Evolutionary conservation across 805 yeast species (phyloP).

Genomic region (Diddensiella santjacobensis): DNA sequence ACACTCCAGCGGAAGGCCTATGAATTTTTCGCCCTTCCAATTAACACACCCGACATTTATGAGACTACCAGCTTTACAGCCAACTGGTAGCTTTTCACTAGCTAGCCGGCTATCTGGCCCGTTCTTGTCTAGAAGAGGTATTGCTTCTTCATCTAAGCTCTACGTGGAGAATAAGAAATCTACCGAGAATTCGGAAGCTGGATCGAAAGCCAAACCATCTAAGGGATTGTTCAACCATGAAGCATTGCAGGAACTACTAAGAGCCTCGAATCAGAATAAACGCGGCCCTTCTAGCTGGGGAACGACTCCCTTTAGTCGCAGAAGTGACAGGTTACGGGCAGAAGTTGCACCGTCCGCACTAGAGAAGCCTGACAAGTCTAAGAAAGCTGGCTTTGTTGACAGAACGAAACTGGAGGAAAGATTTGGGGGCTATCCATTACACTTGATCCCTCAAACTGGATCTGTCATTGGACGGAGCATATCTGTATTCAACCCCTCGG

Average conservation of each 20-base stretch:
- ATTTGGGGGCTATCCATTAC: slow-evolving; percentile 14
- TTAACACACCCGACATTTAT: no score
- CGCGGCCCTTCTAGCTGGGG: slow-evolving; percentile 1
- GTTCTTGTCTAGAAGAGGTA: no score
- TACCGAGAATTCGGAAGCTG: no score
- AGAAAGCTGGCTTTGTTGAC: slow-evolving; percentile 5
- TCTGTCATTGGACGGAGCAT: slow-evolving; percentile 32
- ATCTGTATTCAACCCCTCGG: slow-evolving; percentile 23
- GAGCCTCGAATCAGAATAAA: slow-evolving; percentile 2
- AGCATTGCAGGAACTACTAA: slow-evolving; percentile 1
- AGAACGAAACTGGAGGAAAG: slow-evolving; percentile 9
- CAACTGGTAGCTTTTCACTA: no score
- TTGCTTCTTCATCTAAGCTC: no score
- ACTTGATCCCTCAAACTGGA: slow-evolving; percentile 32
- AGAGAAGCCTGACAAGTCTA: not conserved
- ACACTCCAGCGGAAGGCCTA: no score
- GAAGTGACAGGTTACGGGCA: slow-evolving; percentile 5
- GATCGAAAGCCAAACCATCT: not conserved
- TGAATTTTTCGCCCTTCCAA: no score
- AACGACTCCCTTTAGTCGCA: not conserved
- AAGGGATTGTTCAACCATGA: not conserved
- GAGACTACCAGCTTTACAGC: no score
- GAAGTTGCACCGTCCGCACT: not conserved
- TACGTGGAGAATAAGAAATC: no score
- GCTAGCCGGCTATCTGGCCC: no score